These are phyloP conservation scores for Irpex rosettiformis DNA, from an alignment of 1,284 basidiomycete species.

Conservation along the genomic window DNA sequence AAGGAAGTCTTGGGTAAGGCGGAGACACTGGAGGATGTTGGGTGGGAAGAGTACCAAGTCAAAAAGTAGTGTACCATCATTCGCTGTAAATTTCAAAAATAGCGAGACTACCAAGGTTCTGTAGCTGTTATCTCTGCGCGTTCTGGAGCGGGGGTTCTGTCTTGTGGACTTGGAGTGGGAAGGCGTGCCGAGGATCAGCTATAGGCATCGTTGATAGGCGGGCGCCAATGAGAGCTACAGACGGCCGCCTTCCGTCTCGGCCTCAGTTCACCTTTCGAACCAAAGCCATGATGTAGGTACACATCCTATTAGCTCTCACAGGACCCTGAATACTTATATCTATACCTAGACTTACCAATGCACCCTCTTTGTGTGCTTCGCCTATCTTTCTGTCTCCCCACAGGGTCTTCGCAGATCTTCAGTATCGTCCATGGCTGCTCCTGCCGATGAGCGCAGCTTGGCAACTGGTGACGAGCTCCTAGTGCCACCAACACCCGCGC, in stretches of 20 bases:
- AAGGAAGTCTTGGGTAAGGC: constrained; percentile 85
- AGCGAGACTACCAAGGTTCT: background rate
- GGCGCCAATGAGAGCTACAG: background rate
- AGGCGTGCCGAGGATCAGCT: background rate
- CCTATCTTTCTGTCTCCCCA: background rate
- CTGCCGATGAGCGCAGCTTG: background rate
- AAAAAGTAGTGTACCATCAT: constrained; percentile 27
- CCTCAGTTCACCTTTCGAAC: background rate
- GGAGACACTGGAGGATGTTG: constrained; percentile 70
- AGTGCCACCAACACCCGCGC: constrained; percentile 3
- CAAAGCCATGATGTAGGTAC: background rate
- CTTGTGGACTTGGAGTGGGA: background rate
- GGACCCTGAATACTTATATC: background rate
- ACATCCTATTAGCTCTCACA: background rate
- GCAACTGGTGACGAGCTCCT: background rate
- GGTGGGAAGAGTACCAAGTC: constrained; percentile 82
- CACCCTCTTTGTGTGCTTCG: background rate
- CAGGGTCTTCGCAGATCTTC: background rate
- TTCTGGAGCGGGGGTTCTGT: background rate
- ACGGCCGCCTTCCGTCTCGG: background rate
- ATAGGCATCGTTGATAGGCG: background rate
- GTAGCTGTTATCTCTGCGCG: background rate
- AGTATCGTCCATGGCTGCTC: background rate
- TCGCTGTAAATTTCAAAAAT: background rate
- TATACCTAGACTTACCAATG: background rate